Base-by-base conservation (phyloP, 2,329 filamentous ascomycete species). In the Verticillium zaregamsianum region DNA sequence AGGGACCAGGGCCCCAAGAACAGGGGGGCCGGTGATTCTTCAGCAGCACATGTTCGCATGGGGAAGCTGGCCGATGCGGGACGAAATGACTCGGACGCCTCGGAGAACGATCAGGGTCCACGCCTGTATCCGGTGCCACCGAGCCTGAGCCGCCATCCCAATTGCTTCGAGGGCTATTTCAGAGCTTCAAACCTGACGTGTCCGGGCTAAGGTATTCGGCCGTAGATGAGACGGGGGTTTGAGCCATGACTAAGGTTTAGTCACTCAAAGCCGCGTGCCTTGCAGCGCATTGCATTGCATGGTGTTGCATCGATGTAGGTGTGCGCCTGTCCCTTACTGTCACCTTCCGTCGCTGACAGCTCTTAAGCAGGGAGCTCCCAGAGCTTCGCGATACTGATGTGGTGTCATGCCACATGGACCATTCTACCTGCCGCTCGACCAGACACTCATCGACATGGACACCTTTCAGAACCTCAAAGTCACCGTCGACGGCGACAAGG, bases 401-500 rank as follows among this genome's bases (percentile, higher is more conserved):
- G n/a, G 45, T 25, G 20, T 5, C 45, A 23, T 23, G 45, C 20
- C 45, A 52, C 17, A 23, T 23, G 23, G 4, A 25, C 45, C 45
- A 52, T 52, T 52, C 8, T 5, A 23, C 20, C 45, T 20, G 45
- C 8, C n/a, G 20, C 39, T 5, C 20, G 11, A 52, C 11, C 33
- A 11, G 33, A 35, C 14, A 9, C 17, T 35, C 12, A 57, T 14
- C 15, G 14, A 8, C 59, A 67, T 66, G 65, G 61, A 63, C 39
- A 58, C 25, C 32, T 59, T 65, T 11, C 40, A 59, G 5, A 64
- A 63, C 20, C 57, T 65, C 56, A 49, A 59, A 23, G 37, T 65
- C 20, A 54, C 58, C 8, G 40, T 63, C 11, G 60, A 64, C n/a
- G 59, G 49, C 35, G 57, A 59, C 12, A 65, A 63, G 57, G 61